Base-by-base conservation (phyloP, 805 yeast genomes). In the Suhomyces tanzawaensis region DNA sequence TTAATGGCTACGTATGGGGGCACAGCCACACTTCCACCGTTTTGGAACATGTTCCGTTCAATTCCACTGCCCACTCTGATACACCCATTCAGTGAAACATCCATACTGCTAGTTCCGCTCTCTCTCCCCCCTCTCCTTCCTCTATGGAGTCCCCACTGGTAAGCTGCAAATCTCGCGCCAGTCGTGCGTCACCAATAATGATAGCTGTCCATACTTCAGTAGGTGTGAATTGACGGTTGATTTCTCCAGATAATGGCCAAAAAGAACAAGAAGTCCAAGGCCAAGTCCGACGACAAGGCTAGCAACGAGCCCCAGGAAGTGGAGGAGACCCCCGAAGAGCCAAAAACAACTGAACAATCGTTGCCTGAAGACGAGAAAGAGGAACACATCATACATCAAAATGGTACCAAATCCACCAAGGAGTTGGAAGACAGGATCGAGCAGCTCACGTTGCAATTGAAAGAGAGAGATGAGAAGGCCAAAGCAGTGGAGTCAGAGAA, bases 261-360 rank as follows among this genome's bases (percentile, higher is more conserved):
- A 29, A 52, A 49, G 44, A 52, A 49, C 47, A 51, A 45, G 42
- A 55, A 50, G 43, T 50, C 51, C 31, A 51, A 51, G 42, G 42
- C 54, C 24, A 40, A 45, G 16, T 28, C 48, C 9, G 47, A 48
- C 22, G 38, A 39, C 30, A 36, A 36, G 29, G 16, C 12, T 7
- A 24, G 14, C 19, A 14, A 7, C 35, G 29, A 32, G 16, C 19
- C 9, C 12, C 17, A 11, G 5, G 17, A 19, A 21, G 18, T 13
- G 9, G 15, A 21, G 26, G 21, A 19, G 26, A 19, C 8, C 7
- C 22, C 22, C 15, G 24, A 16, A 17, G 23, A 16, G 11, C 4
- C 34, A 8, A 7, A 19, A 12, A 21, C 14, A 14, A 13, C 11
- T 23, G 16, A 9, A 5, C 15, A 11, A n/a, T 7, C 11, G 12